Percentiles rank a stretch among this genome's conserved stretches.
These are phyloP conservation scores for Oryza punctata DNA, from an alignment of 176 grass and related monocot genomes.

Conservation along the genomic window DNA sequence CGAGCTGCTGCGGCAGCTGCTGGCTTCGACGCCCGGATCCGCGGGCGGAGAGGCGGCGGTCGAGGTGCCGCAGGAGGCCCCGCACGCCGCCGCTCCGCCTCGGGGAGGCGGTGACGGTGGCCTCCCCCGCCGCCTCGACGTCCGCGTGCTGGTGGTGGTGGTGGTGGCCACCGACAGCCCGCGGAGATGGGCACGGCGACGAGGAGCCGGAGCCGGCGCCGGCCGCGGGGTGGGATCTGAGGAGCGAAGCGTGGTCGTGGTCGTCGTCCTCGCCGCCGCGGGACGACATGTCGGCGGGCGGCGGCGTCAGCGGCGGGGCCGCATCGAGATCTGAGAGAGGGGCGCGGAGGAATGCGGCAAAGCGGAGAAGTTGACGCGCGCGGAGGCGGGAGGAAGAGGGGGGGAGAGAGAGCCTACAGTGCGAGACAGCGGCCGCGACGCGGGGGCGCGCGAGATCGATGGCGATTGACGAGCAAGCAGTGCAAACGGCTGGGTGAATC, in stretches of 20 bases:
- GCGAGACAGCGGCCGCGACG: background rate
- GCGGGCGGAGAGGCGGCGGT: slow-evolving; percentile 60
- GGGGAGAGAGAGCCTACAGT: background rate
- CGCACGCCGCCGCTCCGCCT: slow-evolving; percentile 62
- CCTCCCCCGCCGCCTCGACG: slow-evolving; percentile 35
- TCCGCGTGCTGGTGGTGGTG: background rate
- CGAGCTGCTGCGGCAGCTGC: slow-evolving; percentile 41
- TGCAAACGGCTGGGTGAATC: background rate
- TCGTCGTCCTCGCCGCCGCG: slow-evolving; percentile 42
- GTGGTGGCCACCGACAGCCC: background rate
- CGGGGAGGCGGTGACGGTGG: slow-evolving; percentile 46
- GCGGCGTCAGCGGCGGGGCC: slow-evolving; percentile 18
- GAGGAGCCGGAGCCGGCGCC: background rate
- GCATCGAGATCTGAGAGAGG: slow-evolving; percentile 61
- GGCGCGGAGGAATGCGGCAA: slow-evolving; percentile 15
- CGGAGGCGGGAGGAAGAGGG: slow-evolving; percentile 4
- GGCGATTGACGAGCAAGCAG: background rate
- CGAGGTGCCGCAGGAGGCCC: slow-evolving; percentile 76
- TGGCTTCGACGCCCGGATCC: slow-evolving; percentile 47
- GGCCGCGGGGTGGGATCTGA: slow-evolving; percentile 35
- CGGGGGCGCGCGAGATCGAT: background rate
- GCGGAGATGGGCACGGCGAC: slow-evolving; percentile 44
- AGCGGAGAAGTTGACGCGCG: slow-evolving; percentile 44
- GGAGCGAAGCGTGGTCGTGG: slow-evolving; percentile 45
- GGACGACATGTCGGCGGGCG: slow-evolving; percentile 14